phyloP scores from a whole-genome alignment of 2,329 filamentous ascomycete genomes.

The Xenosphaeropsis pyriputrescens region DNA sequence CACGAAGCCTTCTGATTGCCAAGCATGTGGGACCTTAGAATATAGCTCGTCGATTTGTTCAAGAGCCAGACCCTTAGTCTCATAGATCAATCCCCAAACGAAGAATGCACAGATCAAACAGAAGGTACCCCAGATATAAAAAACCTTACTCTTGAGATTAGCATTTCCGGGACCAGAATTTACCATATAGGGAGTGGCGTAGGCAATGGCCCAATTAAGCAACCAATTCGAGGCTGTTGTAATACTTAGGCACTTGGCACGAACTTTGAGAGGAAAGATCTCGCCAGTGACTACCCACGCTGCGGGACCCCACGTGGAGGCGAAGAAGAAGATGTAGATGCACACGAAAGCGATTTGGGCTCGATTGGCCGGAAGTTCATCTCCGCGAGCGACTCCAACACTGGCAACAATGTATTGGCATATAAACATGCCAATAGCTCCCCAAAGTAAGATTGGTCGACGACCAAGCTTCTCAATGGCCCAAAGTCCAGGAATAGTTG shows the following conservation, averaged over 20 bases:
- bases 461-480: slow-evolving; percentile 72
- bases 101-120: slow-evolving; percentile 39
- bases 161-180: slow-evolving; percentile 33
- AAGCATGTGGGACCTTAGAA: slow-evolving; percentile 48
- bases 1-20: slow-evolving; percentile 53
- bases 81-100: slow-evolving; percentile 46
- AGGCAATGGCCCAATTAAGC: slow-evolving; percentile 63
- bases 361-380: slow-evolving; percentile 29
- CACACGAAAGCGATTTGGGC: slow-evolving; percentile 74
- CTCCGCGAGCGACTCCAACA: slow-evolving; percentile 20
- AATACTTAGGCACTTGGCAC: slow-evolving; percentile 72
- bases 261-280: slow-evolving; percentile 80
- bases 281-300: slow-evolving; percentile 74
- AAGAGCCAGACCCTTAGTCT: slow-evolving; percentile 60
- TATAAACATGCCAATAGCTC: slow-evolving; percentile 67
- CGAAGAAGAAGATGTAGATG: slow-evolving; percentile 74
- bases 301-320: slow-evolving; percentile 10
- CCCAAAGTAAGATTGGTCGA: slow-evolving; percentile 63
- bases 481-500: slow-evolving; percentile 13
- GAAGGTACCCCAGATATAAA: slow-evolving; percentile 47
- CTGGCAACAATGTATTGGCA: slow-evolving; percentile 82
- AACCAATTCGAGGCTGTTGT: slow-evolving; percentile 87
- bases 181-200: slow-evolving; percentile 64
- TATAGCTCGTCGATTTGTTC: slow-evolving; percentile 67
- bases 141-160: slow-evolving; percentile 14